Base-by-base conservation (phyloP, 768 basidiomycete species). In the Dictyophora rubrovolvata region DNA sequence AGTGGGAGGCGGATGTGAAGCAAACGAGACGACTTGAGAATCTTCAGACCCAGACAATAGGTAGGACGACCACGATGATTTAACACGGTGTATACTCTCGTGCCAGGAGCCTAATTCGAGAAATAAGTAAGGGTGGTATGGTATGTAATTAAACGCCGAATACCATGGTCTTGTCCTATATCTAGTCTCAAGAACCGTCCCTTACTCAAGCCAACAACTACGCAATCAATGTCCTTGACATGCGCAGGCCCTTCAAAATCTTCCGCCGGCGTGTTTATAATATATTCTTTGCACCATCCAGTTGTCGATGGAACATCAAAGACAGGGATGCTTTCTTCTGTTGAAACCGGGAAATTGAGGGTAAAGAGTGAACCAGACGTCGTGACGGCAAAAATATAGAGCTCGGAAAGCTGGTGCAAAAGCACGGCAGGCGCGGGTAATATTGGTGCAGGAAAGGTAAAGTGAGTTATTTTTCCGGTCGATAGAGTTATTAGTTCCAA, bases 401-500 rank as follows among this genome's bases (percentile, higher is more conserved):
- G 69, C 63, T 84, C 79, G 0, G 71, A 68, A 28, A 75, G 68
- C 52, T 77, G 73, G 55, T 70, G 75, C 17, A 83, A 67, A 65
- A 87, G 79, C 54, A 92, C 66, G 20, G 83, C 78, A 2, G 91
- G 89, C 52, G 77, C 72, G 12, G 84, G 76, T 23, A 89, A 69
- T 53, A 93, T 70, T 37, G 79, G 67, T 10, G 86, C 81, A 37
- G 89, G 89, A 64, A 91, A 89, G 63, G 87, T 76, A 68, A 93
- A 82, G 59, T 89, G 83, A 62, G 92, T 78, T 17, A 89, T 74
- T 1, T 84, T 73, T 63, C 81, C 74, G 1, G 79, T 77, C 5
- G 87, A 81, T 49, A 91, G 73, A n/a, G 89, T 88, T 37, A 84
- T 67, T 50, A 94, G 79, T 66, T 93, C 89, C 48, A 91, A 70